Conservation (phyloP, 164 flowering plant species). For the Aristolochia californica region DNA sequence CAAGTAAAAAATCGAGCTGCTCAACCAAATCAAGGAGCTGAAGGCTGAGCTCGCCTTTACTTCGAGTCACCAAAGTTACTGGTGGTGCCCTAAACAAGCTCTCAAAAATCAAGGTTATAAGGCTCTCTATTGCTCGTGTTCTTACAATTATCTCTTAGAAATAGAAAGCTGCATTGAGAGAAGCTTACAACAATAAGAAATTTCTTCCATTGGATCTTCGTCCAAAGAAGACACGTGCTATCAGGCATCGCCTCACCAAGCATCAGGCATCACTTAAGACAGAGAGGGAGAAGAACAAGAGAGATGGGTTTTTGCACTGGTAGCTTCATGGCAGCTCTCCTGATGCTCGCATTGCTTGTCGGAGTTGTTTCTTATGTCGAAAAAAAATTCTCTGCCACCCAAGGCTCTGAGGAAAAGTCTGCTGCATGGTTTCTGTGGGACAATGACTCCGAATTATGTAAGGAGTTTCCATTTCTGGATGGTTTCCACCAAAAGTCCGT, state of each 20-base stretch:
- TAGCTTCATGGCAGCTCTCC: too few species aligned
- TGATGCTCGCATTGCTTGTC: too few species aligned
- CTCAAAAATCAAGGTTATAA: slow-evolving; percentile 80
- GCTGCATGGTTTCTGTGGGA: too few species aligned
- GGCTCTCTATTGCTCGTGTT: slow-evolving; percentile 65
- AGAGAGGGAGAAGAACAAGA: slow-evolving; percentile 33
- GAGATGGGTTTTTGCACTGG: slow-evolving; percentile 30
- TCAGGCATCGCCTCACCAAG: slow-evolving; percentile 67
- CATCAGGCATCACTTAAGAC: slow-evolving; percentile 65
- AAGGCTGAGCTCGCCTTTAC: slow-evolving; percentile 65
- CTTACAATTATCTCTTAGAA: slow-evolving; percentile 75
- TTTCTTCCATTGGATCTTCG: slow-evolving; percentile 67
- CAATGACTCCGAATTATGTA: too few species aligned
- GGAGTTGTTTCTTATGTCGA: too few species aligned
- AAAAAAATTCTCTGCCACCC: too few species aligned
- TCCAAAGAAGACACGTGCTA: slow-evolving; percentile 83
- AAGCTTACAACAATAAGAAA: slow-evolving; percentile 68
- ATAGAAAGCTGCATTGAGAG: slow-evolving; percentile 68
- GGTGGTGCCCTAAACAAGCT: slow-evolving; percentile 80
- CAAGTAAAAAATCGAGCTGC: slow-evolving; percentile 43
- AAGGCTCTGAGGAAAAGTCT: too few species aligned
- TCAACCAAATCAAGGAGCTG: slow-evolving; percentile 53
- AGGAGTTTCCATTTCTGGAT: too few species aligned
- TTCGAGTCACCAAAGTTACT: slow-evolving; percentile 73
- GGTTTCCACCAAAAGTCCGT: too few species aligned